These are phyloP conservation scores for Annona cherimola DNA, from an alignment of 164 flowering plant genomes.

Conservation along the genomic window DNA sequence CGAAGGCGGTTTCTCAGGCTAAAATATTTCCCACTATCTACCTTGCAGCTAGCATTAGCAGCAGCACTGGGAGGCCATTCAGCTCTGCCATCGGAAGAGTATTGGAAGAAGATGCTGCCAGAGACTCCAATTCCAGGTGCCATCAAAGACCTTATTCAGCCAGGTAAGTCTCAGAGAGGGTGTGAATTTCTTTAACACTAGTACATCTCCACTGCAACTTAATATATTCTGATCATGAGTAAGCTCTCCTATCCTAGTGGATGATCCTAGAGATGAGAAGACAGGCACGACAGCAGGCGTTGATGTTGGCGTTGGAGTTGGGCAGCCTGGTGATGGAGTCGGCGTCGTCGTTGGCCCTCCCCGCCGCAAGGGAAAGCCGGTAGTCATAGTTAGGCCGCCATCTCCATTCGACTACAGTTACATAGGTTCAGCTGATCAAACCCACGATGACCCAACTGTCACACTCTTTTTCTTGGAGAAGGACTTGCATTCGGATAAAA, in stretches of 20 bases:
- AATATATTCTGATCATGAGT: too few species aligned
- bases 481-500: conserved; percentile 16
- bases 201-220: too few species aligned
- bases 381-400: conserved; percentile 7
- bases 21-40: too few species aligned
- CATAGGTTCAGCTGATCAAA: conserved; percentile 22
- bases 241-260: background rate
- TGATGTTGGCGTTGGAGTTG: conserved; percentile 11
- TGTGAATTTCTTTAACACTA: too few species aligned
- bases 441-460: conserved; percentile 16
- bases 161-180: conserved; percentile 7
- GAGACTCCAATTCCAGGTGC: conserved; percentile 33
- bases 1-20: too few species aligned
- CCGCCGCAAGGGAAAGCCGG: conserved; percentile 15
- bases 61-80: conserved; percentile 24
- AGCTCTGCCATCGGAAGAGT: conserved; percentile 24
- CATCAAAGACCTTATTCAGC: conserved; percentile 17
- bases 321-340: conserved; percentile 20
- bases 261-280: conserved; percentile 7
- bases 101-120: conserved; percentile 33
- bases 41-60: conserved; percentile 19
- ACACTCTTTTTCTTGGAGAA: conserved; percentile 29
- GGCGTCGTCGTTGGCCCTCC: conserved; percentile 11
- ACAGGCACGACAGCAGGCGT: conserved; percentile 11
- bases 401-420: conserved; percentile 11